Percentiles rank a stretch among this genome's conserved stretches.
Evolutionary conservation across 139 green algal species (phyloP).

Genomic region (Ostreobium quekettii): DNA sequence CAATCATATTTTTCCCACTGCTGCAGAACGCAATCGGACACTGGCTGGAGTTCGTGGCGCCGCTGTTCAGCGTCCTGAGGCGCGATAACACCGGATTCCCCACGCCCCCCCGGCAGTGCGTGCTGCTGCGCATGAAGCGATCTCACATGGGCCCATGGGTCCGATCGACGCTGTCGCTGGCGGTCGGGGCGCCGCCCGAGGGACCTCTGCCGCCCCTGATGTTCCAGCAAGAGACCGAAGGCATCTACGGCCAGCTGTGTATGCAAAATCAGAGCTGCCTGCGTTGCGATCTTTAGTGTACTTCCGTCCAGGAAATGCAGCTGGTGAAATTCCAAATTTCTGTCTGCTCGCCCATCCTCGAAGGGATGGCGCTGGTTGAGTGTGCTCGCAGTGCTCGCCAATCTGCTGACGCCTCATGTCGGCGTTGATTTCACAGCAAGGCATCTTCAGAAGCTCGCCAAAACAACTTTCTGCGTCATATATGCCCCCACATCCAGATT

Average conservation of each 20-base stretch:
- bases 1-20: neutral
- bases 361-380: too few species aligned
- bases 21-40: neutral
- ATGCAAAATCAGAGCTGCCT: slow-evolving; percentile 6
- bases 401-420: too few species aligned
- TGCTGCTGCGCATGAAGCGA: slow-evolving; percentile 65
- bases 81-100: slow-evolving; percentile 2
- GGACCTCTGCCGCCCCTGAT: slow-evolving; percentile 60
- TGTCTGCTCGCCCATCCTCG: too few species aligned
- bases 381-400: too few species aligned
- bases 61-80: slow-evolving; percentile 56
- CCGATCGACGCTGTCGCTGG: slow-evolving; percentile 41
- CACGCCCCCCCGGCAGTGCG: slow-evolving; percentile 20
- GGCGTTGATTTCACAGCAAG: too few species aligned
- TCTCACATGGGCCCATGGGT: slow-evolving; percentile 78
- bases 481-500: too few species aligned
- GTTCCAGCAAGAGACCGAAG: slow-evolving; percentile 55
- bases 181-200: slow-evolving; percentile 23
- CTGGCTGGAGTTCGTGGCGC: slow-evolving; percentile 70
- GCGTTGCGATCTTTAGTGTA: neutral
- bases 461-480: too few species aligned
- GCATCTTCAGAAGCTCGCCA: too few species aligned
- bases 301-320: neutral
- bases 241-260: slow-evolving; percentile 59
- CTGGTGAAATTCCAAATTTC: too few species aligned